phyloP scores from a whole-genome alignment of 345 rosid species.

The Brassica cretica region DNA sequence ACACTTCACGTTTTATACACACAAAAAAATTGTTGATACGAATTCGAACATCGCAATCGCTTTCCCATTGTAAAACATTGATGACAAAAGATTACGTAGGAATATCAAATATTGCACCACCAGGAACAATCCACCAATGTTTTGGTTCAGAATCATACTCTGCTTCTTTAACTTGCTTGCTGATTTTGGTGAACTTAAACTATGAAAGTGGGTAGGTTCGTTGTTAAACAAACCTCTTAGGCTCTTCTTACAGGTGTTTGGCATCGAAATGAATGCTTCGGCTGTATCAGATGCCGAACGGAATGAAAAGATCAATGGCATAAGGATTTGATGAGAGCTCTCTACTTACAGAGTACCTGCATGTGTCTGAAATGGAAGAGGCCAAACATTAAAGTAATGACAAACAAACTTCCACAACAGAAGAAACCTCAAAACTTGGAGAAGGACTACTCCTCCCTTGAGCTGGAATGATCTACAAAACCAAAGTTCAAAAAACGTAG shows the following conservation, averaged over 20 bases:
- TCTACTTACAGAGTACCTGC: constrained; percentile 69
- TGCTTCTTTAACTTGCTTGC: constrained; percentile 1
- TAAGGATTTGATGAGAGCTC: constrained; percentile 78
- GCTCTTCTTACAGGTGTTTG: constrained; percentile 63
- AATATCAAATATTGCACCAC: constrained; percentile 86
- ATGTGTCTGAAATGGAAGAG: constrained; percentile 39
- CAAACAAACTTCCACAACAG: constrained; percentile 37
- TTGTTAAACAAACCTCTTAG: constrained; percentile 1
- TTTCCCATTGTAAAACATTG: background rate
- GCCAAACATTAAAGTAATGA: constrained; percentile 41
- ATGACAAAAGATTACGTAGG: constrained; percentile 65
- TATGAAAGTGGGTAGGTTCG: background rate
- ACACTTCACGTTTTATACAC: background rate
- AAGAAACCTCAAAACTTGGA: constrained; percentile 42
- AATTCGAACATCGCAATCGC: background rate
- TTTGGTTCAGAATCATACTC: constrained; percentile 58
- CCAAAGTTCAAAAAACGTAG: constrained; percentile 65
- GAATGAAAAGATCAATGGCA: constrained; percentile 88
- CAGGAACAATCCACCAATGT: constrained; percentile 40
- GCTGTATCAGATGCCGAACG: constrained; percentile 91
- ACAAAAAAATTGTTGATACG: background rate
- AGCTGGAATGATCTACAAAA: constrained; percentile 38
- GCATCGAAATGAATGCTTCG: constrained; percentile 97
- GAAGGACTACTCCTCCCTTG: constrained; percentile 38
- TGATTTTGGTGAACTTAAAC: background rate